Evolutionary conservation across 2,329 filamentous ascomycete species (phyloP), one percentile per base, ranked within the genome.

Genomic region (Penicillium sp.): DNA sequence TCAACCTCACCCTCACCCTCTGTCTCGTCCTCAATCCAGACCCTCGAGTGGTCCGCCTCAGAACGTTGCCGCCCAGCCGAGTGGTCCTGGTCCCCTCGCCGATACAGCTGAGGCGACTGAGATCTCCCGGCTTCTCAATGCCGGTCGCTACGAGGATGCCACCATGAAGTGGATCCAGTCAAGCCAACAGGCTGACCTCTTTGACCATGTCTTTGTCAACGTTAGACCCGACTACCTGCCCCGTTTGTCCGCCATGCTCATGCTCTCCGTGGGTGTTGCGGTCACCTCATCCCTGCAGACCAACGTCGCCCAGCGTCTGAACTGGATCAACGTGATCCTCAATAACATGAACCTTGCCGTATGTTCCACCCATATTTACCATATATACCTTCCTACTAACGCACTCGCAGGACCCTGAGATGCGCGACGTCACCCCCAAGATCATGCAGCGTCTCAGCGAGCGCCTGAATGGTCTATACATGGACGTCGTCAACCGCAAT

Each of bases 101-200:
- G 72, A 76, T 51, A 68, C 77, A 29, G 53, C 66, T 13, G 76
- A 79, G 56, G 53, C 76, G 48, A 65, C 67, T 6, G 73, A 76
- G 41, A 75, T 79, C 44, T 59, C 65, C 18, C 61, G 65, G 15
- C 59, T 77, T 47, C 75, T 77, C 65, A 65, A 66, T 7, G 61
- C 69, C 7, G 68, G 70, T 21, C 67, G 64, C 43, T 74, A 70
- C 45, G 77, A 79, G 59, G 75, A 76, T 51, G 76, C 69, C 23
- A 75, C 75, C 4, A 67, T 79, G 38, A 76, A 74, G 76, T 87
- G 84, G 84, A 74, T 87, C 44, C 83, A 85, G 72, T 86, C 84
- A 6, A 67, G 72, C 29, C 79, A 80, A 50, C 81, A 85, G 59
- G 74, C 76, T 15, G 78, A 81, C 42, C 73, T 87, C n/a, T 87